Evolutionary conservation across 148 eudicot genomes (phyloP).

Genomic region (Fagopyrum esculentum): DNA sequence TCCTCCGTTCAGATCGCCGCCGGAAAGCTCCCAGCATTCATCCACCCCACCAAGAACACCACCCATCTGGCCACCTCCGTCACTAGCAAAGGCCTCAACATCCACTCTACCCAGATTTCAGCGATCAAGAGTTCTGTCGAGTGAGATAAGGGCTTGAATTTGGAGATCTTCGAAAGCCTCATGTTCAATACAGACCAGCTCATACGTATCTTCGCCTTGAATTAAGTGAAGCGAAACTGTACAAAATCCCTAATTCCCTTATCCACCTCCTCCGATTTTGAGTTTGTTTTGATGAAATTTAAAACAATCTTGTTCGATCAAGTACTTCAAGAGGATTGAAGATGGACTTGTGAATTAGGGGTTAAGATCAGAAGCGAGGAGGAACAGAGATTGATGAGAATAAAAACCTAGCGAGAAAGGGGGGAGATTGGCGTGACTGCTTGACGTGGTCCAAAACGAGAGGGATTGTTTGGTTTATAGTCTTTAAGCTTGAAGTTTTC

Average conservation of each 20-base stretch:
- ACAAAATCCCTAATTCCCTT: not conserved
- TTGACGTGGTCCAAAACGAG: not conserved
- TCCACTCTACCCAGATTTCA: constrained; percentile 13
- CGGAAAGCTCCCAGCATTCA: constrained; percentile 33
- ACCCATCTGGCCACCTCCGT: constrained; percentile 26
- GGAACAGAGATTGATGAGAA: not conserved
- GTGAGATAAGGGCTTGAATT: constrained; percentile 23
- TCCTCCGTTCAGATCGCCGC: constrained; percentile 26
- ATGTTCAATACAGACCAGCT: constrained; percentile 57
- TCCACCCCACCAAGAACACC: constrained; percentile 29
- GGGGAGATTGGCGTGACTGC: not conserved
- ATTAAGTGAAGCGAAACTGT: not conserved
- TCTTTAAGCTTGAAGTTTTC: too few relatives aligned
- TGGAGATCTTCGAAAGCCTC: constrained; percentile 32
- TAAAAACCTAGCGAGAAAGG: not conserved
- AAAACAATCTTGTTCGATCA: constrained; percentile 1
- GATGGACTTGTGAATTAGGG: not conserved
- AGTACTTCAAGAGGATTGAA: not conserved
- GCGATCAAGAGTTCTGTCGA: constrained; percentile 23
- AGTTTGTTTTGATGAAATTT: not conserved
- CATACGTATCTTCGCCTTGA: constrained; percentile 46
- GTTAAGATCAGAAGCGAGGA: not conserved
- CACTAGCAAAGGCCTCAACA: constrained; percentile 9
- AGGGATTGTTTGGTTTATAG: not conserved
- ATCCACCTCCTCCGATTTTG: not conserved